Conservation (phyloP, 2,329 filamentous ascomycete genomes). For the Aspergillus ustus region DNA sequence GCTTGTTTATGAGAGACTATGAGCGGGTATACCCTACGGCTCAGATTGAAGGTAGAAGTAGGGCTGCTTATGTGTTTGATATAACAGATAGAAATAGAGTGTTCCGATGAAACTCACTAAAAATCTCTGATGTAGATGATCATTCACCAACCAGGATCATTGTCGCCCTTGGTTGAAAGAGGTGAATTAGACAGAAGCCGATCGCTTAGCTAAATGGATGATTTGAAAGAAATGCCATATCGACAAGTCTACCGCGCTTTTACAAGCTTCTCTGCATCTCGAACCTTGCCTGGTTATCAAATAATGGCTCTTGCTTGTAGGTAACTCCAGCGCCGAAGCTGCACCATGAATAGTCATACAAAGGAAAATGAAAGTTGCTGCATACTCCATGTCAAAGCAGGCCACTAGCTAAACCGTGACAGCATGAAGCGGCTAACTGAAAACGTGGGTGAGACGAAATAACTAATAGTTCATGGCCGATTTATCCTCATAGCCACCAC, state of each 20-base stretch:
- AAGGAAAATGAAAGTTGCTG: not conserved
- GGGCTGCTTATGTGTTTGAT: not conserved
- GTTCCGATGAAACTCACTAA: not conserved
- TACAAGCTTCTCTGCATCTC: not conserved
- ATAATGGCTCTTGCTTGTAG: not conserved
- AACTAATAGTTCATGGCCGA: constrained; percentile 47
- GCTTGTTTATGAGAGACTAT: no score
- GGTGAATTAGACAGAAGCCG: not conserved
- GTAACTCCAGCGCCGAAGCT: not conserved
- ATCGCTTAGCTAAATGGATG: not conserved
- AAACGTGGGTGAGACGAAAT: not conserved
- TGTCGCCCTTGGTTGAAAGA: not conserved
- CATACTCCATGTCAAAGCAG: not conserved
- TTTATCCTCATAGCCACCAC: constrained; percentile 31
- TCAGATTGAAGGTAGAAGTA: no score
- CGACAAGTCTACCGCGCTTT: not conserved
- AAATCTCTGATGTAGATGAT: no score
- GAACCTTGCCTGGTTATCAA: not conserved
- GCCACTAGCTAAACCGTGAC: not conserved
- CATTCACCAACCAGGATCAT: not conserved
- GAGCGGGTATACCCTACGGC: no score
- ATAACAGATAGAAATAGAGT: not conserved
- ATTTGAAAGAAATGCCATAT: not conserved
- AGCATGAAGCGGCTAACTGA: not conserved
- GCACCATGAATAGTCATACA: not conserved